phyloP scores from a whole-genome alignment of 352 stramenopile species.

The Globisporangium abappressorium region DNA sequence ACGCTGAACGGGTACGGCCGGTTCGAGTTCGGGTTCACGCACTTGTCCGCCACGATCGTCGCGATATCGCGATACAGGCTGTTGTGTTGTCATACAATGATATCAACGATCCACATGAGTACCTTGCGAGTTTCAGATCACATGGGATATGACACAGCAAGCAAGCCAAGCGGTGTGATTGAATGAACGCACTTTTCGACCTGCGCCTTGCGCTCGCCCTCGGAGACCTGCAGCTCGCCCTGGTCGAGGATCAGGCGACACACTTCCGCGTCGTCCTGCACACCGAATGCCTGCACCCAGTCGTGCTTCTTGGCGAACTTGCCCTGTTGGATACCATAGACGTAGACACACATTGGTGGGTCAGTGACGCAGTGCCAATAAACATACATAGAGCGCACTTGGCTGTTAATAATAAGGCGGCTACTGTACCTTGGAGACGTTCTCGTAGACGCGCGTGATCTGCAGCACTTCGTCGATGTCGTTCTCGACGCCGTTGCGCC shows the following conservation, averaged over 20 bases:
- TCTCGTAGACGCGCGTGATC: conserved; percentile 96
- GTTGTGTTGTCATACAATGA: not conserved
- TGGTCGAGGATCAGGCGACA: conserved; percentile 95
- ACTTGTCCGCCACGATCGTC: conserved; percentile 96
- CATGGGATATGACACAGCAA: not conserved
- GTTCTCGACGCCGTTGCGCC: conserved; percentile 96
- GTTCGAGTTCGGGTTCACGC: conserved; percentile 94
- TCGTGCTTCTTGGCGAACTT: conserved; percentile 95
- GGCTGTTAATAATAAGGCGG: not conserved
- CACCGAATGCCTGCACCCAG: conserved; percentile 92
- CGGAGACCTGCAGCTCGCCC: conserved; percentile 96
- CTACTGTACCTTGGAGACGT: conserved; percentile 88
- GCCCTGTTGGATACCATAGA: conserved; percentile 32
- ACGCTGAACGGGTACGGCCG: conserved; percentile 96
- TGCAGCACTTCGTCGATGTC: conserved; percentile 98
- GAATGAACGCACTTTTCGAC: conserved; percentile 73
- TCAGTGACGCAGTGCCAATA: not conserved
- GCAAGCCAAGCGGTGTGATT: not conserved
- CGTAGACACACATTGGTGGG: too few species aligned
- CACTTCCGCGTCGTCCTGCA: conserved; percentile 89
- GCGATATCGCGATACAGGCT: conserved; percentile 94
- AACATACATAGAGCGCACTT: not conserved
- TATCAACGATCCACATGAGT: too few species aligned
- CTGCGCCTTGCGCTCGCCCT: conserved; percentile 93
- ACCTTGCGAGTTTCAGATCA: too few species aligned